These are phyloP conservation scores for Wickerhamomyces strasburgensis DNA, from an alignment of 805 yeast genomes.

Conservation along the genomic window DNA sequence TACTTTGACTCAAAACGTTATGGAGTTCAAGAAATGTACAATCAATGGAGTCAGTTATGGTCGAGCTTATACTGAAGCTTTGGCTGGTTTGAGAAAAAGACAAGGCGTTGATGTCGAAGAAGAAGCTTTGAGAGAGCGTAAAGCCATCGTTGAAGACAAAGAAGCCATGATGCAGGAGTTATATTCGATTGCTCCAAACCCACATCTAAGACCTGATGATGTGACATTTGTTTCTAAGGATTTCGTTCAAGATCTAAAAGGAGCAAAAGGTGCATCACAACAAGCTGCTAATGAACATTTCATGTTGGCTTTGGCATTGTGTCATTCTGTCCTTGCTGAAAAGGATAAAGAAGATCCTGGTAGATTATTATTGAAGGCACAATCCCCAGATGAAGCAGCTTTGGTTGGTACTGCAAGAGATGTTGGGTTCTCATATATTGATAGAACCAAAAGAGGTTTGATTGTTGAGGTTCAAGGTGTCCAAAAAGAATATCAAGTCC, in stretches of 20 bases:
- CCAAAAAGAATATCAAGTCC: conserved; percentile 62
- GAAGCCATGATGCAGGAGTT: conserved; percentile 51
- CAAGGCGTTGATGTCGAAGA: conserved; percentile 70
- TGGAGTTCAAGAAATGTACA: conserved; percentile 82
- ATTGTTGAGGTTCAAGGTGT: conserved; percentile 66
- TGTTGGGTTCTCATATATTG: conserved; percentile 63
- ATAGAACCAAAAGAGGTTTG: conserved; percentile 63
- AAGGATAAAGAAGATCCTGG: conserved; percentile 55
- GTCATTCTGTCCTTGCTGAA: conserved; percentile 76
- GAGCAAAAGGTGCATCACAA: conserved; percentile 46
- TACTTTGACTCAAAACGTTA: conserved; percentile 75
- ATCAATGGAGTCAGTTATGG: conserved; percentile 72
- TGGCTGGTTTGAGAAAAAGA: conserved; percentile 72
- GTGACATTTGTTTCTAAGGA: conserved; percentile 66
- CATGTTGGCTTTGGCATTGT: conserved; percentile 69
- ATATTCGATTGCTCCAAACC: conserved; percentile 32
- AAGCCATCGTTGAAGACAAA: conserved; percentile 52
- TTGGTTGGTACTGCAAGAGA: conserved; percentile 78
- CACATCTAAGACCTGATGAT: conserved; percentile 48
- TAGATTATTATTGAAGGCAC: conserved; percentile 60
- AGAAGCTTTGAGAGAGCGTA: conserved; percentile 48
- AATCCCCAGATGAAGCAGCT: conserved; percentile 86
- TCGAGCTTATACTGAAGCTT: conserved; percentile 77
- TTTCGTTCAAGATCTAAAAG: conserved; percentile 57
- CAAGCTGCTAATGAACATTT: conserved; percentile 62